A percentile compares a stretch with the other conserved stretches of the same genome.
Conservation (phyloP, 768 basidiomycete species). For the Termitomyces sp. region DNA sequence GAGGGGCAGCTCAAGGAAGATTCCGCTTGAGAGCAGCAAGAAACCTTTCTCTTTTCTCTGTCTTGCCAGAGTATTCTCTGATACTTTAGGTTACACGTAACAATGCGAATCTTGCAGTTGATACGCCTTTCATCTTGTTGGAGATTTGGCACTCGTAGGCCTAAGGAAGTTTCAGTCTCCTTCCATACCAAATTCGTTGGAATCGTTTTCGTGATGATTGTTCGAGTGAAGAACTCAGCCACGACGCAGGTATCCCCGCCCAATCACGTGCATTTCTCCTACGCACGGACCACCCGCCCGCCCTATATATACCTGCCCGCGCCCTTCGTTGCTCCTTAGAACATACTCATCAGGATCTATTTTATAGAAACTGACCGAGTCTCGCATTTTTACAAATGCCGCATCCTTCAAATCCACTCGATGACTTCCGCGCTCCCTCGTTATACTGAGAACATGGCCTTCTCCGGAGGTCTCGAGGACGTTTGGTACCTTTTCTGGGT, state of each 20-base stretch:
- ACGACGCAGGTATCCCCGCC: too few relatives aligned
- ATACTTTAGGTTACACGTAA: too few relatives aligned
- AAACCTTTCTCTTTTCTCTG: too few relatives aligned
- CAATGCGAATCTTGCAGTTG: too few relatives aligned
- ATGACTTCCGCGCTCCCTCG: conserved; percentile 56
- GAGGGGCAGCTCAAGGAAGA: too few relatives aligned
- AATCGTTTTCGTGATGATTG: conserved; percentile 45
- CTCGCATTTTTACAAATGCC: conserved; percentile 71
- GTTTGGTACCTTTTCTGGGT: conserved; percentile 19
- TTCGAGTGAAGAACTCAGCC: too few relatives aligned
- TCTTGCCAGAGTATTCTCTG: too few relatives aligned
- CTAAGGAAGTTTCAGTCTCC: too few relatives aligned
- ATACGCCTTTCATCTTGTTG: too few relatives aligned
- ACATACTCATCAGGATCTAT: conserved; percentile 76
- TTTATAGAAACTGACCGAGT: conserved; percentile 72
- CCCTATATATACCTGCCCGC: conserved; percentile 28
- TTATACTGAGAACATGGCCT: conserved; percentile 56
- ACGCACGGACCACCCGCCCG: conserved; percentile 33
- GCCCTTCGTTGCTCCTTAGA: conserved; percentile 36
- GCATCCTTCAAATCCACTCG: conserved; percentile 57
- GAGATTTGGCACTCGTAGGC: too few relatives aligned
- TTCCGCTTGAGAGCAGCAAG: too few relatives aligned
- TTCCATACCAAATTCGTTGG: too few relatives aligned
- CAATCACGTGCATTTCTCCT: neutral
- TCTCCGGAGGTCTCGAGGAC: conserved; percentile 45